Conservation (phyloP, 2,329 filamentous ascomycete species). For the Grosmannia serpens region DNA sequence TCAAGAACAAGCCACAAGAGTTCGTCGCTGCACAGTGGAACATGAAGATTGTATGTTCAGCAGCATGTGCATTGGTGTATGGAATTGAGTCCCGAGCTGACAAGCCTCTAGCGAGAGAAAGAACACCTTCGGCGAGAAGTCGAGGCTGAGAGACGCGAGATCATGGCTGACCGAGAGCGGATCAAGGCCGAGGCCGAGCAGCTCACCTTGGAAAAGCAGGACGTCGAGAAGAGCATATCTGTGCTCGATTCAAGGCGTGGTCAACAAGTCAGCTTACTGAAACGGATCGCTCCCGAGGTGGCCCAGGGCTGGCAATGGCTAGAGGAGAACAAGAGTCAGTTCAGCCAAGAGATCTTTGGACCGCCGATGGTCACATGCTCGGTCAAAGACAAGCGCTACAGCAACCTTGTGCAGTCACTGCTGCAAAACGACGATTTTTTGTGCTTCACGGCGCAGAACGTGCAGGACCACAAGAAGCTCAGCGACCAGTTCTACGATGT, state of each 20-base stretch:
- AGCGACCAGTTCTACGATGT: conserved; percentile 50
- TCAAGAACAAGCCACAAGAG: conserved; percentile 49
- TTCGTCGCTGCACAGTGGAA: conserved; percentile 65
- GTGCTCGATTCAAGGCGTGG: conserved; percentile 62
- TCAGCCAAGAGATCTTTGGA: conserved; percentile 67
- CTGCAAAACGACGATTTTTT: conserved; percentile 40
- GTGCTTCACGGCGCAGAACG: conserved; percentile 68
- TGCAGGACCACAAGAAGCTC: conserved; percentile 62
- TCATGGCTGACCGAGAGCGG: conserved; percentile 14
- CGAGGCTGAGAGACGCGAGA: conserved; percentile 27
- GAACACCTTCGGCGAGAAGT: conserved; percentile 45
- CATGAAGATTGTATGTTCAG: conserved; percentile 49
- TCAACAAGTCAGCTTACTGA: conserved; percentile 58
- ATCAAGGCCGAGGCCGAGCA: conserved; percentile 1
- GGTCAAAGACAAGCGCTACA: conserved; percentile 59
- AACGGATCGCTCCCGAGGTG: conserved; percentile 48
- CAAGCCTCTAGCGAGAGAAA: conserved; percentile 40
- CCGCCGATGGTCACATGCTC: conserved; percentile 73
- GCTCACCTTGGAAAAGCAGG: conserved; percentile 8
- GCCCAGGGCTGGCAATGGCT: conserved; percentile 73
- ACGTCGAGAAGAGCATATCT: conserved; percentile 25
- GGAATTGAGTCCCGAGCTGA: conserved; percentile 13
- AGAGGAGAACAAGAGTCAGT: conserved; percentile 53
- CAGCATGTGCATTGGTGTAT: background rate
- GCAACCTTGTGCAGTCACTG: conserved; percentile 41